Base-by-base conservation (phyloP, 768 basidiomycete species). In the Pleurotus salmoneostramineus region DNA sequence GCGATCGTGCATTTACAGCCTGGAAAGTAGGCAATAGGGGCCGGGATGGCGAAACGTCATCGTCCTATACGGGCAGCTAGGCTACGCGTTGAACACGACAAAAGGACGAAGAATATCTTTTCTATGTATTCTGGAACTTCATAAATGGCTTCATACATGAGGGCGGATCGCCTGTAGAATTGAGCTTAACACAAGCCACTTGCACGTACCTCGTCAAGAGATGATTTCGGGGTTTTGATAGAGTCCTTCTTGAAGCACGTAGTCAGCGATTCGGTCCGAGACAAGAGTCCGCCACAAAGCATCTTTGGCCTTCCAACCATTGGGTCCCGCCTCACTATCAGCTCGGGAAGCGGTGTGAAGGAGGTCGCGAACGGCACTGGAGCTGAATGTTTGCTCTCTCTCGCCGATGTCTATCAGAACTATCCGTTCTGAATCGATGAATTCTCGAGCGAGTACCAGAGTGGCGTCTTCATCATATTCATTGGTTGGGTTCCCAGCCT, bases 351-450 rank as follows among this genome's bases (percentile, higher is more conserved):
- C 31, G 14, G 37, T 17, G 27, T 64, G 62, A 11, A 85, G 72
- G 40, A 75, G 71, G 32, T 71, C 68, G 12, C 92, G 78, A 4
- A 93, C 82, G 44, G 79, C 73, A 31, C 83, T 93, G 5, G 91
- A 93, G 66, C 91, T 93, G 62, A 83, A 81, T 2, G 70, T 77
- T 64, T 75, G 78, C 63, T 85, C 78, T 37, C 73, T 72, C 40
- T 77, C 74, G 1, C 77, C 83, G 51, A 94, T 83, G 59, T 88
- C 83, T 36, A 87, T 78, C 51, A 94, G 70, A 17, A 70, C 65
- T 37, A 96, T 76, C 32, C 80, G 77, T 1, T 76, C 78, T 5
- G 71, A 64, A 43, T 77, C 66, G 5, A 88, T 65, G 67, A 85
- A 89, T 50, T 82, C 74, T 42, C 71, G 65, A 0, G 78, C 82